phyloP scores from a whole-genome alignment of 108 stramenopile species.

The Skeletonema marinoi region DNA sequence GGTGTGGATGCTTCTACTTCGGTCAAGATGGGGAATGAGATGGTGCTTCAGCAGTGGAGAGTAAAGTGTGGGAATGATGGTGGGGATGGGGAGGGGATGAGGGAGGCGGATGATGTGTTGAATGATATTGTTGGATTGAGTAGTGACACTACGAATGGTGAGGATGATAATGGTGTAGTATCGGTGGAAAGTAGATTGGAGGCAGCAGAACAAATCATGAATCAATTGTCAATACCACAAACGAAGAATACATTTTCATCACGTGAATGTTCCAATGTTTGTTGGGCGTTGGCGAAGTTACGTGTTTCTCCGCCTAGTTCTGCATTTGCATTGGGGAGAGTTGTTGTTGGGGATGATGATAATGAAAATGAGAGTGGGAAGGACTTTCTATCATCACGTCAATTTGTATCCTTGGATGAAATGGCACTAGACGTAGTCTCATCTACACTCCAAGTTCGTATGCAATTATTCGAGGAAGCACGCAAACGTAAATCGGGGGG shows the following conservation, averaged over 20 bases:
- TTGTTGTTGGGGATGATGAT: background rate
- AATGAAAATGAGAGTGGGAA: conserved; percentile 7
- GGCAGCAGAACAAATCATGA: conserved; percentile 18
- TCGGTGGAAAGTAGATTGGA: background rate
- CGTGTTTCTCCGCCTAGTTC: conserved; percentile 61
- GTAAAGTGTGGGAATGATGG: background rate
- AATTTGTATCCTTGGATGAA: conserved; percentile 45
- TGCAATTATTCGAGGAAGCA: conserved; percentile 48
- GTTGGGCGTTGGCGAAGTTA: conserved; percentile 84
- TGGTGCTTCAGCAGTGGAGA: conserved; percentile 26
- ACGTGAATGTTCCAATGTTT: conserved; percentile 76
- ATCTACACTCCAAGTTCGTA: conserved; percentile 41
- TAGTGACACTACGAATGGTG: background rate
- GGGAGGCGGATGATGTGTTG: conserved; percentile 26
- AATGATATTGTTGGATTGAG: conserved; percentile 23
- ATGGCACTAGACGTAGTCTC: conserved; percentile 47
- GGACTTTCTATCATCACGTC: background rate
- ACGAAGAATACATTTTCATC: conserved; percentile 45
- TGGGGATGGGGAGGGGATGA: background rate
- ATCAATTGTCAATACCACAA: conserved; percentile 3
- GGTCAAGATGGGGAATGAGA: conserved; percentile 19
- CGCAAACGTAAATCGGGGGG: conserved; percentile 27
- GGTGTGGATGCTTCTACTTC: conserved; percentile 15
- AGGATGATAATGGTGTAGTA: background rate
- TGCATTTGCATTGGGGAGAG: conserved; percentile 51